These are phyloP conservation scores for Rhizopus stolonifer DNA, from an alignment of 371 early-diverging fungal genomes.

Conservation along the genomic window DNA sequence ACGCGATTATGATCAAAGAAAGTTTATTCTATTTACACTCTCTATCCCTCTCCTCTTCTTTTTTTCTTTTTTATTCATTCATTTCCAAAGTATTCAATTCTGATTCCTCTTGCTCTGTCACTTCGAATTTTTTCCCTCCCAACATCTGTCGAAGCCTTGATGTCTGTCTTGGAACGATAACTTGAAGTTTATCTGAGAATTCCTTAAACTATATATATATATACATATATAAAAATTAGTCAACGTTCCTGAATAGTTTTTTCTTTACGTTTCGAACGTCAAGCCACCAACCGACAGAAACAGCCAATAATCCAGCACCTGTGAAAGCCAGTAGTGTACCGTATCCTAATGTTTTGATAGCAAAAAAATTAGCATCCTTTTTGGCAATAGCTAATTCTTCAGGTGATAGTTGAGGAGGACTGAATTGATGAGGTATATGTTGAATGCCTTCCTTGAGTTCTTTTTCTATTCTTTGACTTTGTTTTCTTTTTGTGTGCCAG, in stretches of 20 bases:
- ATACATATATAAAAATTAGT: too few species aligned
- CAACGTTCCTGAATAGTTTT: too few species aligned
- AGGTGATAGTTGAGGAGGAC: conserved; percentile 43
- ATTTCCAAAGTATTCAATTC: conserved; percentile 28
- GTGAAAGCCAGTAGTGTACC: conserved; percentile 46
- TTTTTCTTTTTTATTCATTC: too few species aligned
- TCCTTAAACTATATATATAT: conserved; percentile 38
- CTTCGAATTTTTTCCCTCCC: conserved; percentile 37
- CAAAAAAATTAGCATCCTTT: conserved; percentile 38
- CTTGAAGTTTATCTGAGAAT: conserved; percentile 45
- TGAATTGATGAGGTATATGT: conserved; percentile 13
- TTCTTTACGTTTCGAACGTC: conserved; percentile 52
- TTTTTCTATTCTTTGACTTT: conserved; percentile 27
- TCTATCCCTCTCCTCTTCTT: too few species aligned
- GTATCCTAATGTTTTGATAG: conserved; percentile 44
- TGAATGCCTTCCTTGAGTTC: conserved; percentile 21
- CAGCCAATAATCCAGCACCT: conserved; percentile 36
- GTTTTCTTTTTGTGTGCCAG: conserved; percentile 48
- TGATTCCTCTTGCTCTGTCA: conserved; percentile 32
- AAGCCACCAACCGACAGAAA: conserved; percentile 35
- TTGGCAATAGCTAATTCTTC: conserved; percentile 42
- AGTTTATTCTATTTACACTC: too few species aligned
- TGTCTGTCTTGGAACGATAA: conserved; percentile 39
- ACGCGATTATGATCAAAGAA: too few species aligned
- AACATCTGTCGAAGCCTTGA: conserved; percentile 31